phyloP scores from a whole-genome alignment of 164 flowering plant species.

The Chimonanthus salicifolius region DNA sequence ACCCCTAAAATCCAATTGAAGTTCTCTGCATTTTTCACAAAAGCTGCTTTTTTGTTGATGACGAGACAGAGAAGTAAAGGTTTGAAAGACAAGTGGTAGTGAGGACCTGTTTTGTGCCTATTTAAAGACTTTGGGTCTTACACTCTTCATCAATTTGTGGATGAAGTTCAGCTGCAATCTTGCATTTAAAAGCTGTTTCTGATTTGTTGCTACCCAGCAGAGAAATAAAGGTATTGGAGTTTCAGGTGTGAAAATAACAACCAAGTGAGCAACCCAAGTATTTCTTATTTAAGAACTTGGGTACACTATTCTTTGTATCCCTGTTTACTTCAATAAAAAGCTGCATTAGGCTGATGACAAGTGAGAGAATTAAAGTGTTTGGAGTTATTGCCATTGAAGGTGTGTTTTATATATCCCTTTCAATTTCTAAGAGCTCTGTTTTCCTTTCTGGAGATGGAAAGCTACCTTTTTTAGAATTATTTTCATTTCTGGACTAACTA shows the following conservation, averaged over 20 bases:
- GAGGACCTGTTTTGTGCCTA: conserved; percentile 10
- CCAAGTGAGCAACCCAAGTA: conserved; percentile 18
- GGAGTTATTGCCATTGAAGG: conserved; percentile 13
- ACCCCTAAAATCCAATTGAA: conserved; percentile 32
- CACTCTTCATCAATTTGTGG: conserved; percentile 18
- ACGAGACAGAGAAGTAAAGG: conserved; percentile 28
- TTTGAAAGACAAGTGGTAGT: conserved; percentile 13
- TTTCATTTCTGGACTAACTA: not conserved
- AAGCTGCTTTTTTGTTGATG: conserved; percentile 29
- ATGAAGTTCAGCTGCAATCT: conserved; percentile 23
- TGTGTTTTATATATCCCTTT: not conserved
- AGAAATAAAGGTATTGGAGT: conserved; percentile 23
- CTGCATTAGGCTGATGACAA: conserved; percentile 12
- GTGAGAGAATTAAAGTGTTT: conserved; percentile 23
- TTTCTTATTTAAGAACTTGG: conserved; percentile 15
- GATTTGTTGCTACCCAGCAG: conserved; percentile 25
- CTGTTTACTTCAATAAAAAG: not conserved
- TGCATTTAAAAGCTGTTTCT: conserved; percentile 28
- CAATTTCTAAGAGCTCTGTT: not conserved
- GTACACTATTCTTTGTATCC: not conserved
- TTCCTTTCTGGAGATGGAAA: not conserved
- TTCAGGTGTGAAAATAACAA: conserved; percentile 25
- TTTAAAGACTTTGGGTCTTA: conserved; percentile 26
- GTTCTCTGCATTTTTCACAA: conserved; percentile 24
- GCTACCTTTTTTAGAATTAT: not conserved